A percentile compares a stretch with the other conserved stretches of the same genome.
phyloP scores from a whole-genome alignment of 1,284 basidiomycete genomes.

The Marasmius oreades region DNA sequence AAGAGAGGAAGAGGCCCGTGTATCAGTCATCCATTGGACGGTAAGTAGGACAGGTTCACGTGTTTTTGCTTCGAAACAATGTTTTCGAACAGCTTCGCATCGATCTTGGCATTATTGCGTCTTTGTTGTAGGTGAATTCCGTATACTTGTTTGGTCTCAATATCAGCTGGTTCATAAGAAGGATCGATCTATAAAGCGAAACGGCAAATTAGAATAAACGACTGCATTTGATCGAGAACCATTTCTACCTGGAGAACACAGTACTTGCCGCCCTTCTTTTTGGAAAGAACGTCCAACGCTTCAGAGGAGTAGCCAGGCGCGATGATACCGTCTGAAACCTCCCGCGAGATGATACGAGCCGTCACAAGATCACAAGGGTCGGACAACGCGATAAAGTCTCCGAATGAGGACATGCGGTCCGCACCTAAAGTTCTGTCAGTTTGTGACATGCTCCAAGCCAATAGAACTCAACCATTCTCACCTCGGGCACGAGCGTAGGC shows the following conservation, averaged over 20 bases:
- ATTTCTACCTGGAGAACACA: conserved; percentile 83
- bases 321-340: conserved; percentile 98
- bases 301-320: conserved; percentile 90
- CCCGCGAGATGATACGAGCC: conserved; percentile 93
- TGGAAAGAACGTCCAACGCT: conserved; percentile 87
- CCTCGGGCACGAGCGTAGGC: conserved; percentile 97
- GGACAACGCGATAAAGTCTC: conserved; percentile 97
- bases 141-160: conserved; percentile 95
- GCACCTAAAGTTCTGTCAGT: conserved; percentile 54
- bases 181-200: conserved; percentile 73
- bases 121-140: conserved; percentile 91
- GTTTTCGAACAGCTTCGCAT: conserved; percentile 79
- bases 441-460: conserved; percentile 1
- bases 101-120: conserved; percentile 90
- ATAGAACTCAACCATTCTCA: conserved; percentile 27
- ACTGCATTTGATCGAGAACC: not conserved
- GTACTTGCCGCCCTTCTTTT: conserved; percentile 99
- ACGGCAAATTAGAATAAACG: not conserved
- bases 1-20: not conserved
- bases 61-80: conserved; percentile 88
- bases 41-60: conserved; percentile 36
- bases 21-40: not conserved
- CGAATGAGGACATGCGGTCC: conserved; percentile 99
- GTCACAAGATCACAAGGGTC: conserved; percentile 92
- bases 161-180: conserved; percentile 66